These are phyloP conservation scores for Candida sakaeoensis DNA, from an alignment of 805 yeast genomes.

Conservation along the genomic window DNA sequence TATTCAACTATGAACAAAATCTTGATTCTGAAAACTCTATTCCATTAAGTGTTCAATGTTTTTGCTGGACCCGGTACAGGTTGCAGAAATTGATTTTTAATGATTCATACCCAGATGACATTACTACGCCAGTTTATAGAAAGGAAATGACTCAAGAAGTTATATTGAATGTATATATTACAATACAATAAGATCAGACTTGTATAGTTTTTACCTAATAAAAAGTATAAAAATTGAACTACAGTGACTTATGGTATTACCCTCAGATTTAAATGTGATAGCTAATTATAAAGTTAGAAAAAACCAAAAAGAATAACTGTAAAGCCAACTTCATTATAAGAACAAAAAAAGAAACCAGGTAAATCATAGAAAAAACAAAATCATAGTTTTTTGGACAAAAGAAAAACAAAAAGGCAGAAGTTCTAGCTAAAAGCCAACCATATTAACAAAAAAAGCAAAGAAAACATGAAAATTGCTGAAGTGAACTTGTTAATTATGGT, in stretches of 20 bases:
- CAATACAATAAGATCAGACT: no score
- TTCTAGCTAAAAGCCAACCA: no score
- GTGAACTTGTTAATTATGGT: no score
- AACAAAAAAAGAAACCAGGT: not conserved
- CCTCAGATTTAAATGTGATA: not conserved
- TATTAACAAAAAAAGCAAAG: no score
- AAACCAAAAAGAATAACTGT: not conserved
- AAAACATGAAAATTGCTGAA: no score
- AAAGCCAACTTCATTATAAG: no score
- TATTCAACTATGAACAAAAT: no score
- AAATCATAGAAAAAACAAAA: not conserved
- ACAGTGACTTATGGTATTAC: not conserved
- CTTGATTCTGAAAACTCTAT: not conserved
- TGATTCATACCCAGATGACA: not conserved
- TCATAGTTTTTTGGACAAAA: not conserved
- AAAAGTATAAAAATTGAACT: not conserved
- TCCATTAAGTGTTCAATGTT: slow-evolving; percentile 1
- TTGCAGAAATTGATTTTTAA: not conserved
- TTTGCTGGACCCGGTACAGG: not conserved
- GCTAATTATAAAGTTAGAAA: not conserved
- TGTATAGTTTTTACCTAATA: no score
- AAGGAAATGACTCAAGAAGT: not conserved
- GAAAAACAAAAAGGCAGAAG: no score
- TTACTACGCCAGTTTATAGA: not conserved
- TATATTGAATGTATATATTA: not conserved